Base-by-base conservation (phyloP, 1,284 basidiomycete genomes). In the Trametes versicolor region DNA sequence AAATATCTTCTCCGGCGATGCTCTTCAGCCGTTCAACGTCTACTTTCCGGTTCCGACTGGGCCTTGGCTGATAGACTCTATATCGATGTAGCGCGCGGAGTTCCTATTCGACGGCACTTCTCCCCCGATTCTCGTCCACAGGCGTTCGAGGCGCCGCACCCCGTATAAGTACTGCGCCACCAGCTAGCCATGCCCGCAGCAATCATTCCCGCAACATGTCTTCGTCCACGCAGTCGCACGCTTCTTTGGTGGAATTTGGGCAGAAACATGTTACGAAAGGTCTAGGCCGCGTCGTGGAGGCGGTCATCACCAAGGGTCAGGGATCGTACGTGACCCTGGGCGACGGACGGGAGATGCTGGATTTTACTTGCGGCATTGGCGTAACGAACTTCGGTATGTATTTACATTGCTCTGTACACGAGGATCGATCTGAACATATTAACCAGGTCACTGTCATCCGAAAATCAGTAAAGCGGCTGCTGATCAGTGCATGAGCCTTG, bases 301-400 rank as follows among this genome's bases (percentile, higher is more conserved):
- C 88, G 10, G 83, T 97, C 62, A 90, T 97, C 79, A 82, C 83
- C 60, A 91, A 89, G 72, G 95, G 91, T 45, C 82, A 89, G 72
- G 95, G 95, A 13, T 89, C 92, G 1, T 93, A 90, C 73, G 87
- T 95, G 62, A 81, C 81, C 39, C 86, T 91, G 64, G 82, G 88
- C 49, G 90, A 94, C 69, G 95, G 94, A 6, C 83, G 86, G 62
- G 83, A 81, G 71, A 74, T 93, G 74, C 83, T 97, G 56, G 95
- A 96, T 78, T 96, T 96, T 72, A 96, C 93, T 5, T 87, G 86
- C 73, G 95, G 95, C 27, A 97, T 96, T 72, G 93, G 91, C 43
- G 91, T 96, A 0, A 93, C 92, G 0, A 89, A 86, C 74, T 82
- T 95, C 34, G 92, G 92, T 92, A 58, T 65, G 83, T 63, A 4